These are phyloP conservation scores for Solanum peruvianum DNA, from an alignment of 257 asterid species.

Conservation along the genomic window DNA sequence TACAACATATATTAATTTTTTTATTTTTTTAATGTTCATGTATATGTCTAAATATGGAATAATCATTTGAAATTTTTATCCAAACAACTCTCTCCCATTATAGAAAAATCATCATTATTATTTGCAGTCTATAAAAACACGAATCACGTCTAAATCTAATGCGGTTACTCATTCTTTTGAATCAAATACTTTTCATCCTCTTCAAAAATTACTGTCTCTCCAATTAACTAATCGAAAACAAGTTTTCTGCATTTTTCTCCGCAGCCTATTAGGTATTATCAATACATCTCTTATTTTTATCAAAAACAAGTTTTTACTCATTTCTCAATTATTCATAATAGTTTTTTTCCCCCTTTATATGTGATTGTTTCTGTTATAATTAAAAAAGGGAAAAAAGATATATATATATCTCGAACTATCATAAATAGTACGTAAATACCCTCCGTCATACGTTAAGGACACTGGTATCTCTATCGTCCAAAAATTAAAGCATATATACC, in stretches of 20 bases:
- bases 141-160: too few relatives aligned
- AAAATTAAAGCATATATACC: too few relatives aligned
- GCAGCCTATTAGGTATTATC: neutral
- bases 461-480: too few relatives aligned
- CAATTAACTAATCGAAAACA: neutral
- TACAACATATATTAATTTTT: neutral
- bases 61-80: too few relatives aligned
- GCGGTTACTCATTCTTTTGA: rapidly evolving
- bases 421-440: too few relatives aligned
- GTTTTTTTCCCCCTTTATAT: rapidly evolving
- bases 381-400: too few relatives aligned
- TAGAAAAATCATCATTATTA: neutral
- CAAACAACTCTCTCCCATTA: neutral
- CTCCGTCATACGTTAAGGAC: too few relatives aligned
- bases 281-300: too few relatives aligned
- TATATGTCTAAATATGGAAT: too few relatives aligned
- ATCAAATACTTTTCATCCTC: neutral
- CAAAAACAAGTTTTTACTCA: neutral
- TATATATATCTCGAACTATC: too few relatives aligned
- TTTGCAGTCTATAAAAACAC: neutral
- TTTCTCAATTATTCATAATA: neutral
- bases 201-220: neutral
- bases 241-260: neutral
- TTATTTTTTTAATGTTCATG: rapidly evolving
- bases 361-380: too few relatives aligned